A percentile compares a stretch with the other conserved stretches of the same genome.
Evolutionary conservation across 345 rosid genomes (phyloP).

Genomic region (Populus deltoides): DNA sequence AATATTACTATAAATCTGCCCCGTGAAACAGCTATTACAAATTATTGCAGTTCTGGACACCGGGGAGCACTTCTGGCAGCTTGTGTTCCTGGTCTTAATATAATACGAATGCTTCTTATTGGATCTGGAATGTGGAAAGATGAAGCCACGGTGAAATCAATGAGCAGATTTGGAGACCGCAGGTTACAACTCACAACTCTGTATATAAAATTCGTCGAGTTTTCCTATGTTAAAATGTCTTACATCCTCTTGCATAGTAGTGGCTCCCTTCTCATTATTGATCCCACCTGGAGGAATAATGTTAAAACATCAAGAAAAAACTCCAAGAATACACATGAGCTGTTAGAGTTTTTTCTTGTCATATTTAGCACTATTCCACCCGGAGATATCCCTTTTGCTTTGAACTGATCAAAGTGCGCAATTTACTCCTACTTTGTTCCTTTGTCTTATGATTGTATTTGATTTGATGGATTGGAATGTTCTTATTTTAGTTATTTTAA

Average conservation of each 20-base stretch:
- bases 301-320: too few relatives aligned
- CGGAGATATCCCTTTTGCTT: not conserved
- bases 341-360: too few relatives aligned
- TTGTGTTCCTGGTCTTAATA: constrained; percentile 59
- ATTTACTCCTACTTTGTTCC: not conserved
- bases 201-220: not conserved
- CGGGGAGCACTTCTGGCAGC: constrained; percentile 80
- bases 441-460: not conserved
- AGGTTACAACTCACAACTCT: constrained; percentile 41
- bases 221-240: not conserved
- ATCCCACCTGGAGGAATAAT: not conserved
- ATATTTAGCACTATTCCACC: too few relatives aligned
- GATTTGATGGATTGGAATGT: not conserved
- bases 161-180: constrained; percentile 88
- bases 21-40: constrained; percentile 15
- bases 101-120: constrained; percentile 67
- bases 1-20: constrained; percentile 1
- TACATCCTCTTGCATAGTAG: not conserved
- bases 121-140: constrained; percentile 78
- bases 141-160: constrained; percentile 85
- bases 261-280: not conserved
- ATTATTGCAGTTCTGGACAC: constrained; percentile 60
- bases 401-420: not conserved
- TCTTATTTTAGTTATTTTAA: not conserved
- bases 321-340: too few relatives aligned